Conservation (phyloP, 192 early-diverging fungal genomes). For the Dimargaris verticillata region DNA sequence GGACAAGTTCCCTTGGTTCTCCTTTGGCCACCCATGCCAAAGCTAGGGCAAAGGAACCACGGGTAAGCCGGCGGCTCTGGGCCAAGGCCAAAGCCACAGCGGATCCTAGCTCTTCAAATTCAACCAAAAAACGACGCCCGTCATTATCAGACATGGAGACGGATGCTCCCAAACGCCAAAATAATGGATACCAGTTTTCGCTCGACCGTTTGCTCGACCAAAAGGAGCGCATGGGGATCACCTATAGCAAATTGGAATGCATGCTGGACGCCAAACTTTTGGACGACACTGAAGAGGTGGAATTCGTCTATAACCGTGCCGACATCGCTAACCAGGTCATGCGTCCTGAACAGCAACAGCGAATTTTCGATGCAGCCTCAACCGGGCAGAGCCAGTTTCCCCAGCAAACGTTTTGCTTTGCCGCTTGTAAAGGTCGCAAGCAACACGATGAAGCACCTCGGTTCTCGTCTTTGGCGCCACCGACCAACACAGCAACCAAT, state of each 20-base stretch:
- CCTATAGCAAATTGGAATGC: neutral
- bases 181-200: neutral
- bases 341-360: neutral
- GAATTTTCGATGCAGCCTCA: neutral
- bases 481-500: neutral
- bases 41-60: neutral
- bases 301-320: conserved; percentile 7
- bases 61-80: neutral
- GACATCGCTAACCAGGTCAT: neutral
- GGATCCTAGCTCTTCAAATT: neutral
- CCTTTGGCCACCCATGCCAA: neutral
- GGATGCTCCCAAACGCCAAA: neutral
- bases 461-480: neutral
- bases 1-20: neutral
- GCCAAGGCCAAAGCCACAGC: neutral
- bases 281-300: conserved; percentile 7
- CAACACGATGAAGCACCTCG: neutral
- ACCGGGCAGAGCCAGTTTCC: neutral
- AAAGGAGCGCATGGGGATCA: neutral
- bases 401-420: neutral
- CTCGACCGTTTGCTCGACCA: neutral
- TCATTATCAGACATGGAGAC: neutral
- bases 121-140: neutral
- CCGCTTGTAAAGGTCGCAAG: neutral
- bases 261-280: neutral